phyloP scores from a whole-genome alignment of 176 grass and related monocot genomes.

The Puya raimondii region DNA sequence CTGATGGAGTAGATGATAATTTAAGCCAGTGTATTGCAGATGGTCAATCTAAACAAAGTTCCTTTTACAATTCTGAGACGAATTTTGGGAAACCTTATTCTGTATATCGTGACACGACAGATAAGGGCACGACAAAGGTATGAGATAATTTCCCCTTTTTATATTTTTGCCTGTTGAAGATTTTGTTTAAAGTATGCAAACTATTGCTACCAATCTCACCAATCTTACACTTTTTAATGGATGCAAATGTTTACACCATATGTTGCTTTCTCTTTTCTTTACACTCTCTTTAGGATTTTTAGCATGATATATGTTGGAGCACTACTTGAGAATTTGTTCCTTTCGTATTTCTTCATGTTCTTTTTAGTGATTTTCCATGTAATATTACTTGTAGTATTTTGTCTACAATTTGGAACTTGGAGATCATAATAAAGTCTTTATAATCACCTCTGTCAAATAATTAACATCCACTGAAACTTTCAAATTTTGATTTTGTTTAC shows the following conservation, averaged over 20 bases:
- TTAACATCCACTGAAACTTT: neutral
- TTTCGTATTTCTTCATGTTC: neutral
- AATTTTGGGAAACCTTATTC: slow-evolving; percentile 10
- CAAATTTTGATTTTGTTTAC: neutral
- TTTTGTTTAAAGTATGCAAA: neutral
- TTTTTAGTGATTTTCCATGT: neutral
- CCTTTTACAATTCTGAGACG: slow-evolving; percentile 14
- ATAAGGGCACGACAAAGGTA: slow-evolving; percentile 47
- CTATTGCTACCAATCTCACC: neutral
- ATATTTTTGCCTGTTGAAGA: slow-evolving; percentile 1
- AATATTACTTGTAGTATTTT: neutral
- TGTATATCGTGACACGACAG: slow-evolving; percentile 27
- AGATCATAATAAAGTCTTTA: neutral
- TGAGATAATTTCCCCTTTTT: neutral
- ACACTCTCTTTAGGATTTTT: neutral
- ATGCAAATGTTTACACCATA: neutral
- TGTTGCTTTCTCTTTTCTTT: neutral
- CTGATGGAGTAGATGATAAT: slow-evolving; percentile 12
- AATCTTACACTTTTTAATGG: neutral
- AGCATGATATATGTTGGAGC: neutral
- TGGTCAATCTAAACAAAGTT: slow-evolving; percentile 12
- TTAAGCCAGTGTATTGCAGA: slow-evolving; percentile 17
- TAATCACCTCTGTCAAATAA: neutral
- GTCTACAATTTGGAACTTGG: neutral
- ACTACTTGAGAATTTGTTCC: neutral